Conservation (phyloP, 1,284 basidiomycete genomes). For the Chalciporus piperatoides region DNA sequence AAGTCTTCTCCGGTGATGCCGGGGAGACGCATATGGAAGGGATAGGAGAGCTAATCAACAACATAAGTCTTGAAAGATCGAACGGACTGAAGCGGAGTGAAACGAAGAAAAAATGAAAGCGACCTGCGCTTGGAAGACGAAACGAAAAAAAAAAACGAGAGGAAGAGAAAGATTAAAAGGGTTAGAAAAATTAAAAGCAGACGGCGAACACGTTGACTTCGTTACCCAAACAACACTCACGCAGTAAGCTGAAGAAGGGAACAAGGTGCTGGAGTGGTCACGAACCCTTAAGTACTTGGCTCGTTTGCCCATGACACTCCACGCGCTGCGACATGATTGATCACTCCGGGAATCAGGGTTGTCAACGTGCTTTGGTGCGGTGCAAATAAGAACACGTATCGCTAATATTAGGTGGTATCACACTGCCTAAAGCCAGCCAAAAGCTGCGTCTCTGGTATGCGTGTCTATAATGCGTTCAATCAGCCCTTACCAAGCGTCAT, state of each 20-base stretch:
- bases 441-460: no score
- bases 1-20: slow-evolving; percentile 50
- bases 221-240: slow-evolving; percentile 9
- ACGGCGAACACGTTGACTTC: slow-evolving; percentile 7
- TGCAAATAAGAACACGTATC: no score
- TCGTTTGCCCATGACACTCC: background rate
- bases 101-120: slow-evolving; percentile 26
- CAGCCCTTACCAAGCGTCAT: no score
- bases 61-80: slow-evolving; percentile 35
- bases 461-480: no score
- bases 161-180: background rate
- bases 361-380: no score
- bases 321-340: background rate
- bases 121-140: slow-evolving; percentile 44
- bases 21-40: slow-evolving; percentile 67
- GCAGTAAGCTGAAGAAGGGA: slow-evolving; percentile 9
- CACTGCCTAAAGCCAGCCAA: no score
- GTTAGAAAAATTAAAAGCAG: slow-evolving; percentile 3
- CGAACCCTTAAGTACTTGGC: background rate
- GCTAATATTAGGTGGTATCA: no score
- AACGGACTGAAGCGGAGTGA: slow-evolving; percentile 9
- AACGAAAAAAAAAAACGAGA: slow-evolving; percentile 6
- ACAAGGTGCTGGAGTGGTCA: background rate
- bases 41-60: slow-evolving; percentile 43
- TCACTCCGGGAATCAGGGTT: no score